Base-by-base conservation (phyloP, 768 basidiomycete genomes). In the Pholiota conissans region DNA sequence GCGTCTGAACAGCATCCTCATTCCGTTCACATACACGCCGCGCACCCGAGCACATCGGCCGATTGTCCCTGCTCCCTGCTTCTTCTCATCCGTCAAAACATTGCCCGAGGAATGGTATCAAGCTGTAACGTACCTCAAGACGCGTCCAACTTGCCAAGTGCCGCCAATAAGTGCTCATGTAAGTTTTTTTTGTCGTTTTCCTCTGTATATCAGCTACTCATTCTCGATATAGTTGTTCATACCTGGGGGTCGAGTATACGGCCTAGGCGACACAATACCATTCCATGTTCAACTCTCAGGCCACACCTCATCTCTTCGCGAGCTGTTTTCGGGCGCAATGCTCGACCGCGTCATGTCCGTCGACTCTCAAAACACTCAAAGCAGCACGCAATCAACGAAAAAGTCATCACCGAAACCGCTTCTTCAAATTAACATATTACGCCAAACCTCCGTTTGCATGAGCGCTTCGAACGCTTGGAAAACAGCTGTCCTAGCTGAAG, bases 61-160 rank as follows among this genome's bases (percentile, higher is more conserved):
- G 3, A 81, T 86, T 35, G 65, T 83, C 11, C 68, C 76, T 0
- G 71, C 71, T 11, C 71, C 77, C 0, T 70, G 77, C 24, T 85
- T 89, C 65, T 76, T 86, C 58, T 79, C 81, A 0, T 79, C 81
- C 2, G 67, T 90, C 55, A 89, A 89, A 66, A 72, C 76, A 0
- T 73, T 78, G 3, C 87, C 88, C 7, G 87, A 87, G 64, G 88
- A 89, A 65, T 90, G 86, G 85, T 75, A 70, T 65, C 87, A 80
- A 66, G 77, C 64, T 6, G 69, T 73, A 11, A 75, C 77, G 27
- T 66, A 67, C n/a, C 65, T 87, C 63, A 68, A 75, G 42, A 73
- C 74, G 27, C 72, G 75, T 16, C 59, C 65, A 18, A 62, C 64
- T 5, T 72, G 76, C 1, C 58, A 63, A 9, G 50, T 78, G 18